A percentile compares a stretch with the other conserved stretches of the same genome.
phyloP scores from a whole-genome alignment of 371 early-diverging fungal genomes.

The Mucor indicus region DNA sequence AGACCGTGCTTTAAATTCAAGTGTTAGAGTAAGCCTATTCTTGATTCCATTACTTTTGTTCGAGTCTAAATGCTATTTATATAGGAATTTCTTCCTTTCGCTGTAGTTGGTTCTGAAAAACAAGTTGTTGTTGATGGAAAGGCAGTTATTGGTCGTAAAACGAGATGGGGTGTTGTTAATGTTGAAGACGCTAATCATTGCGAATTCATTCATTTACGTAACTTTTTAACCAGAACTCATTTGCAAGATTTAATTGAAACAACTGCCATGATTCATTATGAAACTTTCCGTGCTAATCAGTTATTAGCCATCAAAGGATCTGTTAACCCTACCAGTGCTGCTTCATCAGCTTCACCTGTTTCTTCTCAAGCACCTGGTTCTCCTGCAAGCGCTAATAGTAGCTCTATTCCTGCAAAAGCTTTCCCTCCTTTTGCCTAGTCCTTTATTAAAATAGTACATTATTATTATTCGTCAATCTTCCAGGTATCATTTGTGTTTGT shows the following conservation, averaged over 20 bases:
- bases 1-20: constrained; percentile 67
- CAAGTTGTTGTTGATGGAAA: constrained; percentile 79
- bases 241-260: constrained; percentile 85
- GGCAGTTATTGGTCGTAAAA: constrained; percentile 68
- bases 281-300: constrained; percentile 87
- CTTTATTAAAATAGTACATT: no score
- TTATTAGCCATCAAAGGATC: constrained; percentile 78
- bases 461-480: constrained; percentile 47
- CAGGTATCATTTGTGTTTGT: constrained; percentile 26
- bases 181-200: constrained; percentile 73
- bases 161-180: constrained; percentile 60
- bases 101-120: constrained; percentile 83
- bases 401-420: no score
- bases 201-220: constrained; percentile 80
- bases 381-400: no score
- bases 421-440: no score
- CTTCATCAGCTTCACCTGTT: no score
- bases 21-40: constrained; percentile 52
- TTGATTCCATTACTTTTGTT: no score
- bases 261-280: constrained; percentile 84
- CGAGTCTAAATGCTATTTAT: no score
- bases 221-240: constrained; percentile 84
- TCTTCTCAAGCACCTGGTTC: no score
- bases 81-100: constrained; percentile 80
- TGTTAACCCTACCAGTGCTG: constrained; percentile 28